A percentile compares a stretch with the other conserved stretches of the same genome.
Conservation (phyloP, 1,284 basidiomycete genomes). For the Caloboletus inedulis region DNA sequence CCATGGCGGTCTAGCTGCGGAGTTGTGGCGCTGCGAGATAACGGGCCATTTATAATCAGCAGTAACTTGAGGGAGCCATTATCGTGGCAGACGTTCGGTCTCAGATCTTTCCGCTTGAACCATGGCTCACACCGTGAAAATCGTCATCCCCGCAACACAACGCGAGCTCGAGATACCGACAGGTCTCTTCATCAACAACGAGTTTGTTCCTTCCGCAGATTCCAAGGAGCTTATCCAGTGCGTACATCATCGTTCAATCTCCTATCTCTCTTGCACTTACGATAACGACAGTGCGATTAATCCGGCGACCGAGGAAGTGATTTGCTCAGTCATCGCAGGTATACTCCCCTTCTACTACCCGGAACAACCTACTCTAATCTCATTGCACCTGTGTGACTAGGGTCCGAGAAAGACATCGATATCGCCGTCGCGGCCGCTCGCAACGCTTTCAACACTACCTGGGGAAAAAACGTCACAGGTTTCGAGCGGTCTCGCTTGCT, state of each 20-base stretch:
- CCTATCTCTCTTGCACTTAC: constrained; percentile 8
- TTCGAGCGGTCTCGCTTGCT: constrained; percentile 78
- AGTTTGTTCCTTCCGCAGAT: constrained; percentile 72
- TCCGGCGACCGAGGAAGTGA: constrained; percentile 69
- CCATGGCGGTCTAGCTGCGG: constrained; percentile 7
- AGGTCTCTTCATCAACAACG: constrained; percentile 89
- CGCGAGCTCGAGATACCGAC: constrained; percentile 66
- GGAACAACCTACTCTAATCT: constrained; percentile 1
- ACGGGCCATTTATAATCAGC: constrained; percentile 16
- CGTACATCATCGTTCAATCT: constrained; percentile 16
- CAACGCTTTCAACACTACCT: constrained; percentile 80
- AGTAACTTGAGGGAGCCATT: background rate
- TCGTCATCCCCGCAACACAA: constrained; percentile 41
- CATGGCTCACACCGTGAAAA: constrained; percentile 41
- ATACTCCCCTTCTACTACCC: constrained; percentile 7
- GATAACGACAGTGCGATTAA: constrained; percentile 53
- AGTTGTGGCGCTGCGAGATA: constrained; percentile 17
- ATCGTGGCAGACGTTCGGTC: background rate
- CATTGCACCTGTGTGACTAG: constrained; percentile 41
- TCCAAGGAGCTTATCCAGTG: constrained; percentile 59
- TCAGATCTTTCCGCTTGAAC: constrained; percentile 8
- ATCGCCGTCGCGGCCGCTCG: constrained; percentile 81
- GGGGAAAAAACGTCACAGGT: constrained; percentile 87
- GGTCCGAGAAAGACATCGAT: constrained; percentile 76
- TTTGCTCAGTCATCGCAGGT: constrained; percentile 71